Conservation (phyloP, 129 eudicot species). For the Centrapalus pauciflorus region DNA sequence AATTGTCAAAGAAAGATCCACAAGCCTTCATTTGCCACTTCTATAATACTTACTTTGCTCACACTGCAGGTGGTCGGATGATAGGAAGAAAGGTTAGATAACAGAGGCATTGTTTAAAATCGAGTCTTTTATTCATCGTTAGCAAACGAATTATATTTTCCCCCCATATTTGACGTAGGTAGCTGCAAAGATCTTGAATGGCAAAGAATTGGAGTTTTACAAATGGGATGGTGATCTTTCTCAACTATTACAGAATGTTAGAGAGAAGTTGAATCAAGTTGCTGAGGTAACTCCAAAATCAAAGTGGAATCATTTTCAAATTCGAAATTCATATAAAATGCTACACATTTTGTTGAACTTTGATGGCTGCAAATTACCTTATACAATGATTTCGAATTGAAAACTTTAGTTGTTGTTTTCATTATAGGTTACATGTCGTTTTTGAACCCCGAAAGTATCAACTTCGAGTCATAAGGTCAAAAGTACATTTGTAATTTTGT, state of each 20-base stretch:
- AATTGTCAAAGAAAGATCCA: slow-evolving; percentile 75
- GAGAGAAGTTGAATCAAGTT: slow-evolving; percentile 78
- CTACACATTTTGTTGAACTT: not conserved
- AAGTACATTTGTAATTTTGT: slow-evolving; percentile 2
- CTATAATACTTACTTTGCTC: slow-evolving; percentile 88
- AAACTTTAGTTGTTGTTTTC: not conserved
- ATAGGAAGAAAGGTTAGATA: slow-evolving; percentile 77
- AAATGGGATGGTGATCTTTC: slow-evolving; percentile 91
- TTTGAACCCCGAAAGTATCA: not conserved
- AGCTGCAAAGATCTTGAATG: slow-evolving; percentile 61
- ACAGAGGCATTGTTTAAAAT: not conserved
- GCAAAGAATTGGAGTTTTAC: slow-evolving; percentile 82
- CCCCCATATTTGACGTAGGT: slow-evolving; percentile 40
- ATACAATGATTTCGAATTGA: not conserved
- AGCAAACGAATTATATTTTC: not conserved
- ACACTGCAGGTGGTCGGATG: slow-evolving; percentile 96
- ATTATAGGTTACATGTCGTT: not conserved
- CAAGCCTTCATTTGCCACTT: slow-evolving; percentile 95
- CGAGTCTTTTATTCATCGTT: not conserved
- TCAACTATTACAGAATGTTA: slow-evolving; percentile 69
- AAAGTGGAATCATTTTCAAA: not conserved
- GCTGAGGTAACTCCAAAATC: slow-evolving; percentile 60
- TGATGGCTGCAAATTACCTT: not conserved
- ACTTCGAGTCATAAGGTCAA: slow-evolving; percentile 18
- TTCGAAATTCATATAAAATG: not conserved